Base-by-base conservation (phyloP, 2,329 filamentous ascomycete species). In the Alternaria solani region DNA sequence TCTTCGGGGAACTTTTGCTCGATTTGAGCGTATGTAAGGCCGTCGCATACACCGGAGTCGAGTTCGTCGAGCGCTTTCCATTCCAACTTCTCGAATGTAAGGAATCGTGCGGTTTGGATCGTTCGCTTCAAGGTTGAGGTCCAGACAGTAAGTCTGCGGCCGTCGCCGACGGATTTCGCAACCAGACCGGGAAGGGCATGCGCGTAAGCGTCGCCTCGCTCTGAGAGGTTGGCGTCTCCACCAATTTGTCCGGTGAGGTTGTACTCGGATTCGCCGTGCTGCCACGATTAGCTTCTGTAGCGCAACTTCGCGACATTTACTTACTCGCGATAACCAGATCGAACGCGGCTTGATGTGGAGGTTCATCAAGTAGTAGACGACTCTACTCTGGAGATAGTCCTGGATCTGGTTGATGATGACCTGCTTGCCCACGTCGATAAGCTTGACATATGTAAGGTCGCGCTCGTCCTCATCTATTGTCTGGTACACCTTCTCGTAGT, bases 11-110 rank as follows among this genome's bases (percentile, higher is more conserved):
- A 98, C 55, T 87, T 83, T 72, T 96, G 88, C 73, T 95, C 93
- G 75, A 99, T 98, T 76, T 99, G 91, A 73, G 93, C 92, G 78
- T 97, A 97, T 1, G 95, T 99, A 78, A 98, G 88, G 55, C 94
- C 94, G 73, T 99, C 95, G 81, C 95, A 99, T 48, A 98, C 92
- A 51, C 95, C 95, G 1, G 93, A 94, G 78, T 99, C 95, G 38
- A 99, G 89, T 81, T 99, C 95, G 75, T 99, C 95, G 3, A 99
- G 87, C 0, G 95, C 95, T 82, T 99, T 99, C 95, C 95, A 99
- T 80, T 97, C 93, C 14, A 99, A 86, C 79, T 97, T 96, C 77
- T 97, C 94, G 79, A 94, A 97, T 61, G 91, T 89, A 1, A 99
- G 87, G 80, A 92, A 92, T 51, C 91, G 89, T 14, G 94, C 91